Percentiles rank a stretch among this genome's conserved stretches.
These are phyloP conservation scores for Spergularia marina DNA, from an alignment of 148 eudicot genomes.

Conservation along the genomic window DNA sequence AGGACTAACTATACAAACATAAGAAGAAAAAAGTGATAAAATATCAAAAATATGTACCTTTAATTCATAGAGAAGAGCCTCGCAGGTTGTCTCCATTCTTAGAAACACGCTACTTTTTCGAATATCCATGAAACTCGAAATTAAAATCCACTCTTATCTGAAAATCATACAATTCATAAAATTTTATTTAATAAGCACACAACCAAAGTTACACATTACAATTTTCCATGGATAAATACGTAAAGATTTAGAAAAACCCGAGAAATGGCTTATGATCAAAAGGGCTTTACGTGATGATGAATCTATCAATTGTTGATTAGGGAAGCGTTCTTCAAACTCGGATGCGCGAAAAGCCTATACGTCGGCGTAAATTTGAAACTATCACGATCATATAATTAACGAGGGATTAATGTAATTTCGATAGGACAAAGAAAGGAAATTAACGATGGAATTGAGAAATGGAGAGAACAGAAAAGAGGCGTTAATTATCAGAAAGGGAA, in stretches of 20 bases:
- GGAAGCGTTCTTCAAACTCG: background rate
- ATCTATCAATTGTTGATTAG: background rate
- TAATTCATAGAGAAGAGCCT: slow-evolving; percentile 54
- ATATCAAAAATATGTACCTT: slow-evolving; percentile 39
- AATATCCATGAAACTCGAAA: slow-evolving; percentile 25
- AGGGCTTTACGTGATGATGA: background rate
- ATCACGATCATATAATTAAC: no score
- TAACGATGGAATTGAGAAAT: background rate
- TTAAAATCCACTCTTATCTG: slow-evolving; percentile 1
- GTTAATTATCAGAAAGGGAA: slow-evolving; percentile 9
- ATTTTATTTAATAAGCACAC: background rate
- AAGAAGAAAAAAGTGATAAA: background rate
- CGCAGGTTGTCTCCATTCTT: slow-evolving; percentile 59
- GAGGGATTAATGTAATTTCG: background rate
- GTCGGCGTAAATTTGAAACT: no score
- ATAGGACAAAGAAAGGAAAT: background rate
- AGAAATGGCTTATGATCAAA: background rate
- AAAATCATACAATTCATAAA: background rate
- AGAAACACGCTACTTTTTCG: slow-evolving; percentile 32
- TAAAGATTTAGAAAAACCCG: background rate
- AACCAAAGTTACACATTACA: background rate
- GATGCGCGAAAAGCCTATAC: no score
- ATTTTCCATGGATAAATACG: background rate
- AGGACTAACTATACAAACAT: background rate
- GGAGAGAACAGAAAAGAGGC: slow-evolving; percentile 20